Evolutionary conservation across 192 early-diverging fungal genomes (phyloP).

Genomic region (Linnemannia zychae): DNA sequence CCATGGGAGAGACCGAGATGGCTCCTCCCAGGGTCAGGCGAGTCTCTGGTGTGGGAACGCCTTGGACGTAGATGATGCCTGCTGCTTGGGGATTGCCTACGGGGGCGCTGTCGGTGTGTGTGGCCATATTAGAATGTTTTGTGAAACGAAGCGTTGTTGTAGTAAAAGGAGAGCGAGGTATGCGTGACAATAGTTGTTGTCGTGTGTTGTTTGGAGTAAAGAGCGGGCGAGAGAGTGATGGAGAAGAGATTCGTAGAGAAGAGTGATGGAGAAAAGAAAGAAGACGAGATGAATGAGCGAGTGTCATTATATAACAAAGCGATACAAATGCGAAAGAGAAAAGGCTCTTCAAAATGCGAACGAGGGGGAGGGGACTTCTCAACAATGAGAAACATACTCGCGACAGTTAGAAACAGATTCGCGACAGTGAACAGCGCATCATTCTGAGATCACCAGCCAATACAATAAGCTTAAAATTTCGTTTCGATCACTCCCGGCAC

Average conservation of each 20-base stretch:
- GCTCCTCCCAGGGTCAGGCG: conserved; percentile 43
- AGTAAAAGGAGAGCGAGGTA: not conserved
- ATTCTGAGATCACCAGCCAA: not conserved
- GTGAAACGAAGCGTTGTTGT: not conserved
- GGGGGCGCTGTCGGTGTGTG: conserved; percentile 2
- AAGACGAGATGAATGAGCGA: conserved; percentile 1
- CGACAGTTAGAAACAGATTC: not conserved
- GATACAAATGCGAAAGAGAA: not conserved
- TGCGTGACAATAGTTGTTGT: not conserved
- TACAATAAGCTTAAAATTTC: not conserved
- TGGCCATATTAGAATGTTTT: conserved; percentile 1
- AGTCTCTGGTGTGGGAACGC: conserved; percentile 57
- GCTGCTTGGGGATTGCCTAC: conserved; percentile 19
- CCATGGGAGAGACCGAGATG: conserved; percentile 57
- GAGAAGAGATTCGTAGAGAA: not conserved
- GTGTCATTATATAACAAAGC: not conserved
- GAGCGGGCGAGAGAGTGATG: not conserved
- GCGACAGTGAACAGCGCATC: not conserved
- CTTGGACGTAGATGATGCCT: conserved; percentile 48
- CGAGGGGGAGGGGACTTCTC: no score
- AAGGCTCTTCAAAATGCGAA: no score
- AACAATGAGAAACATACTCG: no score
- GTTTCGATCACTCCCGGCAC: not conserved
- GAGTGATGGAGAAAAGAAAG: not conserved
- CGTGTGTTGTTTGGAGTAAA: not conserved